Evolutionary conservation across 163 green algal genomes (phyloP), one percentile per base, ranked within the genome.

Genomic region (Prototheca cutis): DNA sequence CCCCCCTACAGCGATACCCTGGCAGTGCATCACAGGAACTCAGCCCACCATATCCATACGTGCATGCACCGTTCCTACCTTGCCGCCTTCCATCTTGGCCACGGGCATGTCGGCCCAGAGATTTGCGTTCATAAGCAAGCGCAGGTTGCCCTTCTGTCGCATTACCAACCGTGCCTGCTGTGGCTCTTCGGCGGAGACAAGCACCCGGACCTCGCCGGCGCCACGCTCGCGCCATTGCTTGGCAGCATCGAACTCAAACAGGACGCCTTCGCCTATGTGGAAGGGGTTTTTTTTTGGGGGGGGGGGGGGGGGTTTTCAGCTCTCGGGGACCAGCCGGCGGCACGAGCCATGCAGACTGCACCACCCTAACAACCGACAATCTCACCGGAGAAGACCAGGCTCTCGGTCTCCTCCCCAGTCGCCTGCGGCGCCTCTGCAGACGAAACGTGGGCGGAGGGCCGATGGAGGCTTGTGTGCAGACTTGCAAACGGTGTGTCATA

Each of bases 111-210:
- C 76, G 3, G 55, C 25, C 62, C 76, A 94, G 25, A 96, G 62
- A 29, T 81, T 82, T 6, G 88, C 88, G 65, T 96, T 96, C 7
- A 96, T 71, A 48, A 95, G 75, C 55, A 96, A 77, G 10, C 83
- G 73, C 32, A 89, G 78, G 72, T 94, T 94, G 51, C 84, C 88
- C 23, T 69, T 67, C 53, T 89, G 77, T 32, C 85, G 80, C 87
- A 95, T 95, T 19, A 95, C 68, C 39, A 93, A 53, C 32, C 85
- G 71, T 59, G 75, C 72, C 67, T 69, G 60, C 33, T 28, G 17
- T 60, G n/a, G n/a, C n/a, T n/a, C n/a, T n/a, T n/a, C n/a, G 36
- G 36, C 13, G 36, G 36, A 45, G 36, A 15, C 36, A 45, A 15
- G 36, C 36, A 96, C 36, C 1, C 77, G 72, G 53, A 96, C 59